Percentiles rank a stretch among this genome's conserved stretches.
Conservation (phyloP, 352 stramenopile genomes). For the Pythium folliculosum region DNA sequence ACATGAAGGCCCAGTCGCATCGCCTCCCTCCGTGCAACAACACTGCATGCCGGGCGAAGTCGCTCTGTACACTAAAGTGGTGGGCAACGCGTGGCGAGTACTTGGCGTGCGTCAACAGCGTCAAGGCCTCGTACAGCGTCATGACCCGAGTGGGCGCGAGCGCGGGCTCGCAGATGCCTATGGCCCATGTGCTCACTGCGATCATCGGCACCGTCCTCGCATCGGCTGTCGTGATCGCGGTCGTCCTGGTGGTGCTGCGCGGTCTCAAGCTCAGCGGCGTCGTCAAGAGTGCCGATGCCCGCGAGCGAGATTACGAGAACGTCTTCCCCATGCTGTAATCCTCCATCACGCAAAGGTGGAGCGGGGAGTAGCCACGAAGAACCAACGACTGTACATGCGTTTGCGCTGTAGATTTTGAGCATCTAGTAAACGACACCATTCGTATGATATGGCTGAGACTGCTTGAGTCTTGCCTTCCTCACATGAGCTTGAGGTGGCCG, state of each 20-base stretch:
- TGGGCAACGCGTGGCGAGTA: slow-evolving; percentile 76
- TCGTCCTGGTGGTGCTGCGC: slow-evolving; percentile 39
- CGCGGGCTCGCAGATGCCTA: neutral
- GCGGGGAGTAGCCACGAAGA: neutral
- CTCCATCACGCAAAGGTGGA: neutral
- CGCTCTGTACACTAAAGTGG: slow-evolving; percentile 76
- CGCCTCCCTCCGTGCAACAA: slow-evolving; percentile 44
- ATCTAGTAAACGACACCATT: neutral
- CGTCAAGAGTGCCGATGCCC: slow-evolving; percentile 37
- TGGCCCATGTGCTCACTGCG: slow-evolving; percentile 39
- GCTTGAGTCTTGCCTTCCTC: slow-evolving; percentile 7
- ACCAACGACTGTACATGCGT: neutral
- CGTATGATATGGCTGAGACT: neutral
- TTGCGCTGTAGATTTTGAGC: slow-evolving; percentile 2
- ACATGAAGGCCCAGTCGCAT: slow-evolving; percentile 81
- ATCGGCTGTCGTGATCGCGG: slow-evolving; percentile 36
- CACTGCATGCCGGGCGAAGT: slow-evolving; percentile 53
- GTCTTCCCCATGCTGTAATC: slow-evolving; percentile 55
- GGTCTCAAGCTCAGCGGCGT: slow-evolving; percentile 41
- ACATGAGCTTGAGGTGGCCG: slow-evolving; percentile 88
- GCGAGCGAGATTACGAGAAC: slow-evolving; percentile 44
- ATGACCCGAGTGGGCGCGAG: slow-evolving; percentile 19
- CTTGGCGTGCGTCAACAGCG: slow-evolving; percentile 58
- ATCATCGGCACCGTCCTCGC: slow-evolving; percentile 53
- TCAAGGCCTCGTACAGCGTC: slow-evolving; percentile 22